Evolutionary conservation across 495 filamentous ascomycete species (phyloP), one percentile per base, ranked within the genome.

Genomic region (Aspergillus diversus): DNA sequence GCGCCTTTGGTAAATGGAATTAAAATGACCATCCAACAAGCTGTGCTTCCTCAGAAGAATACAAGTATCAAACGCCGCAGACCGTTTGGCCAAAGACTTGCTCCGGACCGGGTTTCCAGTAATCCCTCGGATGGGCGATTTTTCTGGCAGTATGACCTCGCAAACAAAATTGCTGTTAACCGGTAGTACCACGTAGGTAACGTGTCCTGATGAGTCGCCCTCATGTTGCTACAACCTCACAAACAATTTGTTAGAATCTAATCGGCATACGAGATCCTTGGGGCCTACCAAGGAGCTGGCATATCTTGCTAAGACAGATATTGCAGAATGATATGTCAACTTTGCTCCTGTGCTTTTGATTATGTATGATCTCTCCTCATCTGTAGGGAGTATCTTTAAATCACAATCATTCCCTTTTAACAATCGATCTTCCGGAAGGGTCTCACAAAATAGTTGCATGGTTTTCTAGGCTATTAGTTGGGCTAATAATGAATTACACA

Each of bases 41-140:
- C 83, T 81, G 46, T 83, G 80, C 59, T 85, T 84, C 31, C 89
- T 80, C 5, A 99, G 83, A 57, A 86, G 59, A 4, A 95, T 64
- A 66, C 93, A 97, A 48, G 90, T 84, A 69, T 95, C 89, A 70
- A 95, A 98, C 4, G 95, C 95, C 13, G 92, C 95, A 7, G 93
- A 89, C 65, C 90, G 88, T 73, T 96, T 97, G n/a, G 95, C 95
- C 13, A 85, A 76, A 27, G 86, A 77, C 69, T 96, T 98, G 55
- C 81, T 89, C 3, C 75, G 58, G 55, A 83, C 84, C 2, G 84
- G 73, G 11, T 66, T 69, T 37, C 95, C 94, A 43, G 85, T 81
- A 9, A 87, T 80, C 48, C 82, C 85, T 61, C 78, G 77, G 51
- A 97, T 79, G 0, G 92, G 92, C 0, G 92, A 92, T 31, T 75